A percentile compares a stretch with the other conserved stretches of the same genome.
These are phyloP conservation scores for Trichoderma gracile DNA, from an alignment of 2,329 filamentous ascomycete genomes.

Conservation along the genomic window DNA sequence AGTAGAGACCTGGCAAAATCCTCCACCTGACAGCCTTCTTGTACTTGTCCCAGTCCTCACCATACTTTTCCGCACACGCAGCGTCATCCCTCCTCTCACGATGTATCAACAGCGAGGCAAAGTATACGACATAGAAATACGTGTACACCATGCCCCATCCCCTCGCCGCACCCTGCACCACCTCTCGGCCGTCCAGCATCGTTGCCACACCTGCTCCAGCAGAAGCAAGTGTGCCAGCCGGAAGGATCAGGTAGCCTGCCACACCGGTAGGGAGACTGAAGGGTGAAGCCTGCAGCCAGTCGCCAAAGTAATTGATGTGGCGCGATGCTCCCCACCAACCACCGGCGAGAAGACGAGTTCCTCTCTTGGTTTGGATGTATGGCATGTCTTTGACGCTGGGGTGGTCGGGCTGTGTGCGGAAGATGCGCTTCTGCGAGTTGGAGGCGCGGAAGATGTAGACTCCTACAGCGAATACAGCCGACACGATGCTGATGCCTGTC, in stretches of 20 bases:
- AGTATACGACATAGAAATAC: conserved; percentile 90
- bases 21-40: conserved; percentile 73
- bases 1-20: conserved; percentile 83
- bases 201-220: conserved; percentile 51
- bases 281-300: conserved; percentile 87
- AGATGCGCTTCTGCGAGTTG: conserved; percentile 92
- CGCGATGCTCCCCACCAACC: conserved; percentile 91
- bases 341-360: conserved; percentile 74
- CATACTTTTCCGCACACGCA: conserved; percentile 85
- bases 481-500: conserved; percentile 61
- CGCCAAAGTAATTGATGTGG: conserved; percentile 92
- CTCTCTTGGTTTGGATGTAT: conserved; percentile 79
- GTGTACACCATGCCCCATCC: conserved; percentile 85
- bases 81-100: conserved; percentile 81
- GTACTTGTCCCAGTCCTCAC: conserved; percentile 84
- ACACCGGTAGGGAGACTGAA: conserved; percentile 82
- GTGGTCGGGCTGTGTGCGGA: conserved; percentile 80
- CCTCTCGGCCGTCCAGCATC: conserved; percentile 58
- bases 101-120: conserved; percentile 78
- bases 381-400: conserved; percentile 73
- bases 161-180: conserved; percentile 68
- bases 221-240: conserved; percentile 44
- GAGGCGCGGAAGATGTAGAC: conserved; percentile 85
- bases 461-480: conserved; percentile 65
- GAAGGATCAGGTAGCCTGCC: conserved; percentile 72